Evolutionary conservation across 75 land plant genomes (phyloP), one percentile per base, ranked within the genome.

Genomic region (Pinus tabuliformis): DNA sequence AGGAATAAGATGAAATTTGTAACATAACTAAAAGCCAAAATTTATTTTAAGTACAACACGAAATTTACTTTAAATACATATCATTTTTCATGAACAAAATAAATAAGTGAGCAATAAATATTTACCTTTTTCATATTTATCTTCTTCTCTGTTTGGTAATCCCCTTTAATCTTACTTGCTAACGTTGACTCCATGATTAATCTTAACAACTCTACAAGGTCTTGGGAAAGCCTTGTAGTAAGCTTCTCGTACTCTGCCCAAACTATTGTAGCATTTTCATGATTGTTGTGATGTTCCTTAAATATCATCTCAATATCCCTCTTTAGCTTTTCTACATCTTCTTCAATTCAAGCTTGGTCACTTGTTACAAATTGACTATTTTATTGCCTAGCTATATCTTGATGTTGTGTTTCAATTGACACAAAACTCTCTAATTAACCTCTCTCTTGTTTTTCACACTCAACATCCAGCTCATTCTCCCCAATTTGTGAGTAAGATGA

Each of bases 71-170:
- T 54, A 57, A 49, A 12, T 17, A 13, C 1, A 78, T 56, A 58
- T 15, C 14, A 24, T 45, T 62, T 15, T 59, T 21, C 22, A 65
- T 15, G 33, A 75, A 61, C 26, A 75, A 52, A 57, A 20, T 36
- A 75, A 14, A n/a, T 57, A 65, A 22, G 1, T 76, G 68, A 62
- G n/a, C 20, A 76, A 73, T 0, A 72, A 45, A 36, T 39, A 9
- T 66, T 28, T 76, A 93, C 95, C 94, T 97, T 95, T 65, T 93
- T 95, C 98, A 97, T 92, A 78, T 97, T 97, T 36, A 97, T 93
- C 61, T 98, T 83, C 75, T 97, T 97, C 18, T 98, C 99, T 58
- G 98, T 96, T 78, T 85, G 88, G 59, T 97, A 97, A 70, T 97
- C 99, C 13, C 99, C 99, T 80, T 93, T 84, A 52, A 97, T 98